Base-by-base conservation (phyloP, 139 green algal species). In the Haematococcus lacustris region DNA sequence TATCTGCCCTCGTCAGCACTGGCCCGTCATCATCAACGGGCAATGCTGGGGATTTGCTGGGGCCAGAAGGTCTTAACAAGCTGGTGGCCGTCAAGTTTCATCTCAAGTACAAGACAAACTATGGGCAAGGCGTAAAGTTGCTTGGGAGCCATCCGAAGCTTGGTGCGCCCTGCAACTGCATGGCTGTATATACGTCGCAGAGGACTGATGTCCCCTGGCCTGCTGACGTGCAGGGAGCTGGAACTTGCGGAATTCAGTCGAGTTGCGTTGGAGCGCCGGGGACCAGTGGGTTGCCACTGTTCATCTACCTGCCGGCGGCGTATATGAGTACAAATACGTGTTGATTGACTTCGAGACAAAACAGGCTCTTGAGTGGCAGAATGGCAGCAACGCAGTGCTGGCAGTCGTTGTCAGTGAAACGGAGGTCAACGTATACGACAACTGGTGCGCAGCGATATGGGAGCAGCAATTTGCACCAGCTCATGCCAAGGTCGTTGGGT, bases 311-410 rank as follows among this genome's bases (percentile, higher is more conserved):
- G 72, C 78, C 34, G 41, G 74, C 23, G 73, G 75, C 28, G 71
- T 84, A 30, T 77, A 78, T 38, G 79, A 84, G 30, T 84, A 84
- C 74, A 84, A 84, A 57, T 84, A 84, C 43, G 79, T 84, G 28
- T 50, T 84, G 13, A 71, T 84, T 35, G 72, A 84, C 33, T 74
- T 73, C 62, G 67, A 79, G 50, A 75, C 71, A 7, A 78, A 72
- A 34, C n/a, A 40, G 6, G 57, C 79, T 0, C 60, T 84, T 17
- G 67, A 74, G 23, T 84, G 79, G 79, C 79, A 84, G 71, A 47
- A 47, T 37, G 78, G 72, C 57, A 59, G 69, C 64, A 78, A 83
- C 51, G 66, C 72, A 30, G 78, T 78, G 40, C 73, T 83, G 73
- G 73, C 76, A 0, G 9, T 81, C 1, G 40, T 71, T 32, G 70